Base-by-base conservation (phyloP, 129 eudicot genomes). In the Silybum marianum region DNA sequence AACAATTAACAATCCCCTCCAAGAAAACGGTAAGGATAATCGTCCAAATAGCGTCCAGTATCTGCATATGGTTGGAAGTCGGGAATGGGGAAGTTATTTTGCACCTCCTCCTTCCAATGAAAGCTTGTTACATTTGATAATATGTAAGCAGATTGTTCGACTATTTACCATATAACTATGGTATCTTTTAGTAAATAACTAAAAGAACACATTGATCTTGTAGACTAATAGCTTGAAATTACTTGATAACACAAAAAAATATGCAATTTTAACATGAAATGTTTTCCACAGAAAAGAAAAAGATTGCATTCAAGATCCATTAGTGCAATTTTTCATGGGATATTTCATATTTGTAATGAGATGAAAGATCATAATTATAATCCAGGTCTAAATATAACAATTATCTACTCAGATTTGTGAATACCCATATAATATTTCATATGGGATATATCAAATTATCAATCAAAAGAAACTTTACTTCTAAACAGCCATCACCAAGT, bases 401-500 rank as follows among this genome's bases (percentile, higher is more conserved):
- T 38, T 19, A 72, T 72, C 75, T 6, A 71, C 26, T 1, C 28
- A 34, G 48, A 71, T 71, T 78, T 22, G 22, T n/a, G 23, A 19
- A 76, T 19, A 76, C 42, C 32, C 38, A 10, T 46, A 81, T 26
- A 28, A 25, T 2, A 65, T 60, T 34, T 46, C 83, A 73, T 62
- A 28, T 74, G 74, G n/a, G 19, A 32, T 42, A 25, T 25, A 32
- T 32, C 36, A 71, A 48, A 67, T 82, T 70, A 67, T 82, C 30
- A 68, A 67, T 58, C 84, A 36, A 77, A 46, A 28, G 7, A 10
- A 69, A 5, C 5, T 13, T 19, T 18, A 62, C 14, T 67, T 42
- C 23, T 69, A 62, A 34, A 32, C 12, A 12, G 21, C 16, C 44
- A 82, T 76, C 81, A 76, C 24, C 72, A 80, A 70, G 78, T 26